Conservation (phyloP, 176 grass and related monocot genomes). For the Ensete ventricosum region DNA sequence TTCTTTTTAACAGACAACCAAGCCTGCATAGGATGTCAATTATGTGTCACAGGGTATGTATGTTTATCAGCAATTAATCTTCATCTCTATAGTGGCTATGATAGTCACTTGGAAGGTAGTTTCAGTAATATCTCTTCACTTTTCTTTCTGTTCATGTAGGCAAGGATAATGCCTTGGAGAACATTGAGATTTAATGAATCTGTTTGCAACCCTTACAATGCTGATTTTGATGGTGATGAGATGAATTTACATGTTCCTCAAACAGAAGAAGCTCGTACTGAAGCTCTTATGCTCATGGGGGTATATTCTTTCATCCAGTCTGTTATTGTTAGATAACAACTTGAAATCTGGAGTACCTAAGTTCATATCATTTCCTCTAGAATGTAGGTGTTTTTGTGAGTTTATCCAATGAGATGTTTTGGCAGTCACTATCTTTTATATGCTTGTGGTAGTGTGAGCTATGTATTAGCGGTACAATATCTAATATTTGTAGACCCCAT, state of each 20-base stretch:
- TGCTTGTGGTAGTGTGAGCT: no score
- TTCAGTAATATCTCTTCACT: conserved; percentile 21
- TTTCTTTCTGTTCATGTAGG: conserved; percentile 39
- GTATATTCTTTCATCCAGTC: conserved; percentile 24
- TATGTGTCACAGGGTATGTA: conserved; percentile 78
- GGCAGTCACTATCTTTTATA: no score
- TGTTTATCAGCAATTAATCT: not conserved
- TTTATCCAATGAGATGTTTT: no score
- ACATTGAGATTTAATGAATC: conserved; percentile 98
- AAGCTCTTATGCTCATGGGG: conserved; percentile 98
- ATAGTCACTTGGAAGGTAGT: conserved; percentile 12
- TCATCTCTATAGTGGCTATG: conserved; percentile 6
- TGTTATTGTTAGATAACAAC: not conserved
- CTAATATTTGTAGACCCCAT: no score
- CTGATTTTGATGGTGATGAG: conserved; percentile 98
- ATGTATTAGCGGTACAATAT: no score
- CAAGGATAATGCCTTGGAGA: conserved; percentile 96
- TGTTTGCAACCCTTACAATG: conserved; percentile 98
- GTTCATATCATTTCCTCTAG: not conserved
- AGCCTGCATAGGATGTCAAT: conserved; percentile 99
- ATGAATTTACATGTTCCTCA: conserved; percentile 99
- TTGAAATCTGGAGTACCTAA: not conserved
- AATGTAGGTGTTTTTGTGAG: no score
- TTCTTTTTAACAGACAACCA: conserved; percentile 94
- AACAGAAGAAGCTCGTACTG: conserved; percentile 98